Percentiles rank a stretch among this genome's conserved stretches.
Conservation (phyloP, 805 yeast genomes). For the Metschnikowia rubicola region DNA sequence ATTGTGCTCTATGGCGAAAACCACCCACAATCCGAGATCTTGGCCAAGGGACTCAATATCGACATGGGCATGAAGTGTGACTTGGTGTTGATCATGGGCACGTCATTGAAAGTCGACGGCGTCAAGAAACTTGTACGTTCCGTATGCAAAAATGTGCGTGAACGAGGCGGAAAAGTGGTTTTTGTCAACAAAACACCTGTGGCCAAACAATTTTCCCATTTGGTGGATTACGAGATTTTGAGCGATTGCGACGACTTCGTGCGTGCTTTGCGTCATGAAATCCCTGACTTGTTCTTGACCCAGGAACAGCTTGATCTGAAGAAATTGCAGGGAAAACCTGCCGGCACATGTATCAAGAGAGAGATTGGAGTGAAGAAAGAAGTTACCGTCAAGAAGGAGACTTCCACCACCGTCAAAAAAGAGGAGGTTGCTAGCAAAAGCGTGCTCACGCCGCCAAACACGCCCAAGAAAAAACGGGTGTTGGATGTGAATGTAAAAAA, state of each 20-base stretch:
- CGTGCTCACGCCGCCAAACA: constrained; percentile 32
- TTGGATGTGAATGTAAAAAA: constrained; percentile 14
- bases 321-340: constrained; percentile 27
- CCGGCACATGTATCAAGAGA: constrained; percentile 5
- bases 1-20: constrained; percentile 92
- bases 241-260: constrained; percentile 86
- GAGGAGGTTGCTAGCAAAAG: constrained; percentile 1
- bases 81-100: constrained; percentile 82
- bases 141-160: constrained; percentile 67
- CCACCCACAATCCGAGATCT: constrained; percentile 81
- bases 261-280: constrained; percentile 43
- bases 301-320: constrained; percentile 49
- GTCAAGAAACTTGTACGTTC: constrained; percentile 72
- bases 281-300: constrained; percentile 61
- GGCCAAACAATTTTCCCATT: constrained; percentile 61
- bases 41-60: constrained; percentile 62
- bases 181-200: constrained; percentile 69
- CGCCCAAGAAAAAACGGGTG: constrained; percentile 28
- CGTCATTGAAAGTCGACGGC: constrained; percentile 88
- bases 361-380: constrained; percentile 7
- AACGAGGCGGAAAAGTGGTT: constrained; percentile 74
- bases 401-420: neutral
- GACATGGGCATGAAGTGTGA: constrained; percentile 74
- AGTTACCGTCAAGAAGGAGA: neutral
- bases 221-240: constrained; percentile 75